Evolutionary conservation across 1,139 yeast species (phyloP), one percentile per base, ranked within the genome.

Genomic region (Hyphopichia khmerensis): DNA sequence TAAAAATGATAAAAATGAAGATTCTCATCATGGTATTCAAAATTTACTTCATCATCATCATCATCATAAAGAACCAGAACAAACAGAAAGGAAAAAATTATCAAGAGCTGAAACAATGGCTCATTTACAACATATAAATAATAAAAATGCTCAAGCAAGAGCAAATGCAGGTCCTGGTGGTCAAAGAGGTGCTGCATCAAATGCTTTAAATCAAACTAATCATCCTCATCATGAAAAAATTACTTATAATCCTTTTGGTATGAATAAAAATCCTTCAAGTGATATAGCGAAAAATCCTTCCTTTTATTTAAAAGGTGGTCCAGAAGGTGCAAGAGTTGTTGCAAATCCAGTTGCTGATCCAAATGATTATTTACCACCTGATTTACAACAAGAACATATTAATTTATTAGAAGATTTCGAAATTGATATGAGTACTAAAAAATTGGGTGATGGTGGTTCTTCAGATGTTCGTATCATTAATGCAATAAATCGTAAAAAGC

Each of bases 361-460:
- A 3, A 85, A 86, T 59, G 80, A 77, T 33, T 74, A 65, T 50
- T 62, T 86, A 35, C 91, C 93, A 0, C 67, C 59, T 0, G 79
- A 75, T 7, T 69, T 79, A 48, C 67, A 75, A 43, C 79, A 82
- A 55, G 67, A 67, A 4, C 77, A 76, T 50, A 66, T 76, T 17
- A 72, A 77, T 41, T 62, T 86, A 44, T 67, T 77, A 34, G 88
- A 83, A 42, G 81, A 77, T 44, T 86, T 79, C 56, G 78, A 74
- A 43, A 72, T 84, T 31, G 81, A 80, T 38, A 57, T 62, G 32
- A 63, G 66, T 39, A 74, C 71, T 26, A 70, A 71, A 40, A 76
- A 75, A 42, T 60, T 86, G 46, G 95, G 93, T 9, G 77, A 77
- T 43, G 95, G 95, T 39, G 91, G 91, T 2, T 79, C 87, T 13